Evolutionary conservation across 805 yeast genomes (phyloP).

Genomic region (Cyberlindnera saturnus): DNA sequence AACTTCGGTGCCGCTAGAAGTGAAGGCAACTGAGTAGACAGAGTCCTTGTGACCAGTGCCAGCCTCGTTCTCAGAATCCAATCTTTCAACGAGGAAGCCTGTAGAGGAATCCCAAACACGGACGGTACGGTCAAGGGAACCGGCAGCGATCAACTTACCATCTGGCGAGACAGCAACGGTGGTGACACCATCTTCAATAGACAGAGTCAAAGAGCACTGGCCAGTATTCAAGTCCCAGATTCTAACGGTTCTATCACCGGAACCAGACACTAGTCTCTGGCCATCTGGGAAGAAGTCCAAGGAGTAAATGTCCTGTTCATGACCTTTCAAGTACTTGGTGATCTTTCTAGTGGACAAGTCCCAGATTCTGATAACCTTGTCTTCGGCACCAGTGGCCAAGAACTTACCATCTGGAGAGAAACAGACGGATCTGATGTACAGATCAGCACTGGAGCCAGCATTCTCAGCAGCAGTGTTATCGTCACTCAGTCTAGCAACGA

Average conservation of each 20-base stretch:
- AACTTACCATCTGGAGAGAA: conserved; percentile 93
- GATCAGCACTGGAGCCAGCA: conserved; percentile 54
- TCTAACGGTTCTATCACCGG: conserved; percentile 94
- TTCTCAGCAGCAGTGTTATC: conserved; percentile 47
- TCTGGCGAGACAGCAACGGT: conserved; percentile 97
- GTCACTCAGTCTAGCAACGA: conserved; percentile 81
- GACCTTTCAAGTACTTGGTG: conserved; percentile 83
- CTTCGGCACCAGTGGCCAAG: conserved; percentile 92
- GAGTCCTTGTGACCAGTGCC: conserved; percentile 96
- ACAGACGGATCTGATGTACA: conserved; percentile 92
- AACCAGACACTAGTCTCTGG: conserved; percentile 85
- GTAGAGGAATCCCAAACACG: conserved; percentile 95
- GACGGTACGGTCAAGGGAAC: conserved; percentile 90
- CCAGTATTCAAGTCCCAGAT: conserved; percentile 93
- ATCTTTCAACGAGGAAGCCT: conserved; percentile 85
- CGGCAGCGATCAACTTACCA: conserved; percentile 92
- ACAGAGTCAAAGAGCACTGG: conserved; percentile 79
- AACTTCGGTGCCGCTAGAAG: conserved; percentile 85
- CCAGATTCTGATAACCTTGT: conserved; percentile 91
- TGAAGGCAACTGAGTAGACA: conserved; percentile 90
- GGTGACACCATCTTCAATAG: conserved; percentile 96
- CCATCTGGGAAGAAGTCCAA: conserved; percentile 94
- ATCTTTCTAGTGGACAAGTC: conserved; percentile 81
- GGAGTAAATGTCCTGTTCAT: conserved; percentile 96
- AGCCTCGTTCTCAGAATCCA: conserved; percentile 81